Percentiles rank a stretch among this genome's conserved stretches.
Conservation (phyloP, 257 asterid genomes). For the Salvia hispanica region DNA sequence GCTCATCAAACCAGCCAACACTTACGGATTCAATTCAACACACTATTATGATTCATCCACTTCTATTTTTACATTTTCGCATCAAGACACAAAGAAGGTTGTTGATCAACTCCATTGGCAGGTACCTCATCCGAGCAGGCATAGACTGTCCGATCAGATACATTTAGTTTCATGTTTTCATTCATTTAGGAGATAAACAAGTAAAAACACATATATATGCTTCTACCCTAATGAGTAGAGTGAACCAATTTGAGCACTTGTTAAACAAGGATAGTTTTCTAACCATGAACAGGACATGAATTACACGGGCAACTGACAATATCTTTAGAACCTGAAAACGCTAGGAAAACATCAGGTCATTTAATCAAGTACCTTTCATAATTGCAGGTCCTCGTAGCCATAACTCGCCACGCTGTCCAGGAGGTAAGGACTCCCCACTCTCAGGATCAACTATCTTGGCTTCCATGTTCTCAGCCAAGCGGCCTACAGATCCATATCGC, state of each 20-base stretch:
- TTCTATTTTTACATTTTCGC: background rate
- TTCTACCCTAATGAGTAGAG: background rate
- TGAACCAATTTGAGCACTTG: background rate
- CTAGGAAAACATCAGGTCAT: background rate
- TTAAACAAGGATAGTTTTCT: background rate
- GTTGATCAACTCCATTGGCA: background rate
- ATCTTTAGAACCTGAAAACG: background rate
- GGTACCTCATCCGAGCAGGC: background rate
- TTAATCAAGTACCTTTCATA: conserved; percentile 69
- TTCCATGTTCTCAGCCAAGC: conserved; percentile 58
- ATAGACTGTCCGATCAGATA: background rate
- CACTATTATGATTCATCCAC: background rate
- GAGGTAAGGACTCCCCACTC: conserved; percentile 67
- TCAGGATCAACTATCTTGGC: conserved; percentile 87
- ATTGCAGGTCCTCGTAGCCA: conserved; percentile 85
- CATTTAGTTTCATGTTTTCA: background rate
- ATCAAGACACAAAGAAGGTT: background rate
- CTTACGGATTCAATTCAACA: background rate
- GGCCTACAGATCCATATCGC: conserved; percentile 75
- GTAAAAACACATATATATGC: background rate
- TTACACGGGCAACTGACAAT: background rate
- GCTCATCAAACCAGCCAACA: background rate
- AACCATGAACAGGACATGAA: background rate
- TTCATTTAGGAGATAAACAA: background rate
- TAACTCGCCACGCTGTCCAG: conserved; percentile 78